Conservation (phyloP, 2,329 filamentous ascomycete genomes). For the Fusarium nematophilum region DNA sequence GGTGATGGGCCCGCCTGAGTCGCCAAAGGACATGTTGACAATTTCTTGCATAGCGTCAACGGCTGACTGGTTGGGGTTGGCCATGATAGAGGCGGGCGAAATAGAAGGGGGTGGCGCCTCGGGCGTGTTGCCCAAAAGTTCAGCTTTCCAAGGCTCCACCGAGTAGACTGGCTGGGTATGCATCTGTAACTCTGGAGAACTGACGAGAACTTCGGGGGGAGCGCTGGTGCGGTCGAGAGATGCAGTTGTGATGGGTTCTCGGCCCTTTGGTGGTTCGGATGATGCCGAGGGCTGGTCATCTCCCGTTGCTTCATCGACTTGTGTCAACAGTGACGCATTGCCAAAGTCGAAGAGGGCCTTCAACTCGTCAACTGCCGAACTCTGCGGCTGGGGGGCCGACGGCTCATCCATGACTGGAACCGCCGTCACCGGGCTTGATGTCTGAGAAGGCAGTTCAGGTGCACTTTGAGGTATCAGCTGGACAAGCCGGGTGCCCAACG, state of each 20-base stretch:
- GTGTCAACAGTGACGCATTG: slow-evolving; percentile 25
- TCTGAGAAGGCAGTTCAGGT: not conserved
- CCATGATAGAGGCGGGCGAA: slow-evolving; percentile 44
- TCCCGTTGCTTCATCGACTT: slow-evolving; percentile 14
- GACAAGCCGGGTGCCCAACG: not conserved
- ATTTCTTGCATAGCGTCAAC: slow-evolving; percentile 35
- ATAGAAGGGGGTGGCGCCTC: slow-evolving; percentile 39
- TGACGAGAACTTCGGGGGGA: slow-evolving; percentile 20
- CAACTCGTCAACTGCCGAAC: slow-evolving; percentile 39
- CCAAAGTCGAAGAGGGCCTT: slow-evolving; percentile 40
- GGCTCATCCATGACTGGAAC: slow-evolving; percentile 33
- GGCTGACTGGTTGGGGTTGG: slow-evolving; percentile 33
- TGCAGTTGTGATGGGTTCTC: not conserved
- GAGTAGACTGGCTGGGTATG: slow-evolving; percentile 32
- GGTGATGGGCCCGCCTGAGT: slow-evolving; percentile 29
- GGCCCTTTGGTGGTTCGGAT: slow-evolving; percentile 7
- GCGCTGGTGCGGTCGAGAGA: not conserved
- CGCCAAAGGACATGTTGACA: slow-evolving; percentile 33
- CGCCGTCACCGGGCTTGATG: not conserved
- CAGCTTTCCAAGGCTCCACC: slow-evolving; percentile 42
- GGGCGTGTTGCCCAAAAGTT: slow-evolving; percentile 33
- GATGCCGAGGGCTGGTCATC: slow-evolving; percentile 13
- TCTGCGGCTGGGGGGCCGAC: slow-evolving; percentile 20
- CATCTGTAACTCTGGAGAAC: slow-evolving; percentile 28
- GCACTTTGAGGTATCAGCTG: not conserved